Percentiles rank a stretch among this genome's conserved stretches.
phyloP scores from a whole-genome alignment of 2,329 filamentous ascomycete species.

The Alternaria conjuncta region DNA sequence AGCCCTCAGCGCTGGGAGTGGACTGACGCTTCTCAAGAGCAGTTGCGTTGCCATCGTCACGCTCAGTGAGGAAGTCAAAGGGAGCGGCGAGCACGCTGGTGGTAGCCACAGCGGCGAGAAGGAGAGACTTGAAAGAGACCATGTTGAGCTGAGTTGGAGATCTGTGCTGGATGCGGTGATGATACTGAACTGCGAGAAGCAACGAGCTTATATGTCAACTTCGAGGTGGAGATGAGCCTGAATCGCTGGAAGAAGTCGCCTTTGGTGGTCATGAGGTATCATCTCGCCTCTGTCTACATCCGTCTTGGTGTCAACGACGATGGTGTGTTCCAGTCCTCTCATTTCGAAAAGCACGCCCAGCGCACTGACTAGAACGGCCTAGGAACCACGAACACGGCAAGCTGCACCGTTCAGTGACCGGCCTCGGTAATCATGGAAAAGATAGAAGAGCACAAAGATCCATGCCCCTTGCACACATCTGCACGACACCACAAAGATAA shows the following conservation, averaged over 20 bases:
- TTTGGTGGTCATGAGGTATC: constrained; percentile 10
- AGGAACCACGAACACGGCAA: neutral
- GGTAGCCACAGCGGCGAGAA: constrained; percentile 24
- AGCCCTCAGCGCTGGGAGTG: constrained; percentile 57
- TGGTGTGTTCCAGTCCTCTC: constrained; percentile 4
- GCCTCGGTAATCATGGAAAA: neutral
- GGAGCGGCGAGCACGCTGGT: constrained; percentile 22
- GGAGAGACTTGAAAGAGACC: constrained; percentile 32
- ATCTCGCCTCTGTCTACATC: constrained; percentile 4
- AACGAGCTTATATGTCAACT: constrained; percentile 14
- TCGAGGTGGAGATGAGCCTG: constrained; percentile 15
- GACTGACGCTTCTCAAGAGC: constrained; percentile 23
- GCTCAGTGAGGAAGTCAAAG: constrained; percentile 26
- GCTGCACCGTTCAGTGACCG: neutral
- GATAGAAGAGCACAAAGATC: neutral
- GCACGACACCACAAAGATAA: constrained; percentile 6
- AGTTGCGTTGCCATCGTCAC: constrained; percentile 26
- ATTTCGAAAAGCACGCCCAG: constrained; percentile 3
- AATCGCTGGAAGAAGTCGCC: constrained; percentile 20
- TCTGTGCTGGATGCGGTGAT: constrained; percentile 15
- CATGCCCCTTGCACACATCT: constrained; percentile 4
- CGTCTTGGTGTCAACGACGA: constrained; percentile 9
- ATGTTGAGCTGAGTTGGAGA: constrained; percentile 15
- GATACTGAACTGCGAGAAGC: constrained; percentile 1
- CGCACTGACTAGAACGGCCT: constrained; percentile 2